These are phyloP conservation scores for Lecanoromycetidae sp. DNA, from an alignment of 2,329 filamentous ascomycete genomes.

Conservation along the genomic window DNA sequence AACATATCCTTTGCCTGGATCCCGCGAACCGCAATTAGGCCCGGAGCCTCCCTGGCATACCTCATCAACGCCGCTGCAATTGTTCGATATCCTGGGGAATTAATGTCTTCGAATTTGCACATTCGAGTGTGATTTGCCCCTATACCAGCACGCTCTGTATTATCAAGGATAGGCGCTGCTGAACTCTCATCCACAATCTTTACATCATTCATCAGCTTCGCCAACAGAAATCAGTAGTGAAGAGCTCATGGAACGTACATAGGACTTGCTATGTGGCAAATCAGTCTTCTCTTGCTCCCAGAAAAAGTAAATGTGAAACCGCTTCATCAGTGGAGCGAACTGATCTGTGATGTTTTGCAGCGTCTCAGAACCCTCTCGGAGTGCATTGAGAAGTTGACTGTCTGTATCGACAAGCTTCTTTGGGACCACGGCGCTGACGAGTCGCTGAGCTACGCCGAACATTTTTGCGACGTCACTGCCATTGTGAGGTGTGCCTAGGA, in stretches of 20 bases:
- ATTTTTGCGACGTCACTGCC: conserved; percentile 16
- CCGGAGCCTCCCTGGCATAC: conserved; percentile 13
- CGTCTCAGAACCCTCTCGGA: conserved; percentile 35
- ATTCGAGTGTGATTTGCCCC: conserved; percentile 16
- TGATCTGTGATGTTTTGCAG: conserved; percentile 31
- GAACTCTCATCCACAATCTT: conserved; percentile 23
- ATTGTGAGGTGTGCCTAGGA: conserved; percentile 29
- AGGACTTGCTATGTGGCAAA: conserved; percentile 25
- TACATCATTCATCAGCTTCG: background rate
- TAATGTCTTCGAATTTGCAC: conserved; percentile 15
- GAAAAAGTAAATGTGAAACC: conserved; percentile 30
- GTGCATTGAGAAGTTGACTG: conserved; percentile 37
- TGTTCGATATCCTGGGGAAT: conserved; percentile 9
- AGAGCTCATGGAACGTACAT: conserved; percentile 18
- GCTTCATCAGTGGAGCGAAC: conserved; percentile 29
- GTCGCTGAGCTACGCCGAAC: background rate
- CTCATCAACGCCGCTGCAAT: conserved; percentile 18
- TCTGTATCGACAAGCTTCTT: conserved; percentile 13
- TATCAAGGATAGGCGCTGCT: conserved; percentile 26
- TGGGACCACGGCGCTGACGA: conserved; percentile 7
- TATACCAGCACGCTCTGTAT: conserved; percentile 28
- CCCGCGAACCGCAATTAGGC: conserved; percentile 17
- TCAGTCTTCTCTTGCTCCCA: conserved; percentile 31
- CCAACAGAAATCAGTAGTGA: too few relatives aligned
- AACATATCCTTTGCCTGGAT: conserved; percentile 11